These are phyloP conservation scores for Hanseniaspora uvarum DNA, from an alignment of 1,139 yeast species.

Conservation along the genomic window DNA sequence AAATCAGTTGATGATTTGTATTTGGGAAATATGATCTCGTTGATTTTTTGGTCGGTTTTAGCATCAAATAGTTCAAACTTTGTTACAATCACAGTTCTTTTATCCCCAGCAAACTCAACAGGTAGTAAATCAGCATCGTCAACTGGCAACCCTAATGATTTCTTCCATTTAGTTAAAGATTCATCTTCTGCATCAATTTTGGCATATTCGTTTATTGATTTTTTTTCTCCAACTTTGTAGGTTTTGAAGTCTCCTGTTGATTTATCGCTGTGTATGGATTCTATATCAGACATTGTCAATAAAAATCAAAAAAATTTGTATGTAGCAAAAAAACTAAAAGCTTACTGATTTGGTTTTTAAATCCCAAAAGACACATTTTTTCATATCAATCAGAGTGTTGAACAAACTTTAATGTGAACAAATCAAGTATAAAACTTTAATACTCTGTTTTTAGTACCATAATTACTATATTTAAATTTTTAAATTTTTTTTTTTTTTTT, in stretches of 20 bases:
- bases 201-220: constrained; percentile 75
- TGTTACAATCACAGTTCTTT: constrained; percentile 65
- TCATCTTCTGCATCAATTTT: constrained; percentile 84
- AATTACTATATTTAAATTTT: too few species aligned
- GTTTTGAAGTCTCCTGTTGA: constrained; percentile 43
- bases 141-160: constrained; percentile 56
- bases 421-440: too few species aligned
- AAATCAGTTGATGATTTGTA: constrained; percentile 45
- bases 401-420: too few species aligned
- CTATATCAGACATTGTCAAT: constrained; percentile 10
- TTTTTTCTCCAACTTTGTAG: constrained; percentile 73
- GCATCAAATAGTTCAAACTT: constrained; percentile 61
- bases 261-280: constrained; percentile 36
- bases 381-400: too few species aligned
- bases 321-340: neutral
- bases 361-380: too few species aligned
- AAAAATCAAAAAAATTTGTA: neutral
- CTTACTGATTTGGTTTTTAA: neutral
- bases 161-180: constrained; percentile 86
- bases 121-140: constrained; percentile 49
- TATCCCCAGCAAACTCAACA: constrained; percentile 53
- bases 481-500: too few species aligned
- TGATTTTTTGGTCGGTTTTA: constrained; percentile 46
- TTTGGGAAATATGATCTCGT: constrained; percentile 38
- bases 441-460: too few species aligned